Base-by-base conservation (phyloP, 1,284 basidiomycete species). In the Pascua sp. region DNA sequence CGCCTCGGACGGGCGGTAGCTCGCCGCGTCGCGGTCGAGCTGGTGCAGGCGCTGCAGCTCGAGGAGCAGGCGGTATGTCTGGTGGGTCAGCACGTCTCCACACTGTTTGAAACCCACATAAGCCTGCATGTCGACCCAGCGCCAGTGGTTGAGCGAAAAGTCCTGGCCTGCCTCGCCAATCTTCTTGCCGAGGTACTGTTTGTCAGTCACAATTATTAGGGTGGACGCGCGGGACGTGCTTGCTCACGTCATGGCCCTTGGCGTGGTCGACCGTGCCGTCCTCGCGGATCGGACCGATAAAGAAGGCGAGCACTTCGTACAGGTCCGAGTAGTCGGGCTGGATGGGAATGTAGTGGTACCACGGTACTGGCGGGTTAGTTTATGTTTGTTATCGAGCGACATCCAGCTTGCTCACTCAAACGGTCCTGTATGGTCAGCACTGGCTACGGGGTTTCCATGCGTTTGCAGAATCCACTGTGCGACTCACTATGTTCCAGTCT, bases 281-380 rank as follows among this genome's bases (percentile, higher is more conserved):
- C 16, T 70, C 63, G 38, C 71, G 69, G 1, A 75, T 62, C 0
- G 73, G 73, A 10, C 79, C 79, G 18, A 76, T 68, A 47, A 80
- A 80, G 69, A 78, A 80, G 5, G 77, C 75, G 69, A 79, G 75
- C 49, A 78, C 72, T 59, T 80, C 79, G 70, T 78, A 80, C 52
- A 80, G 52, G 59, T 81, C 80, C 16, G 71, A 73, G 55, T 80
- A 80, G 66, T 79, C 78, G 49, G 76, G 65, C 59, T 78, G 75
- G 57, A 80, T 64, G 0, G 80, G 80, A 24, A 79, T 73, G 60
- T 80, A 80, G 67, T 78, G 76, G 51, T 74, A 70, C 77, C 77
- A 77, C 8, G 76, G 76, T 45, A 62, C 24, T 32, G 24, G 24
- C 49, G 32, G 52, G 55, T 32, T 50, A 50, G 42, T 18, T 63